Percentiles rank a stretch among this genome's conserved stretches.
Conservation (phyloP, 2,329 filamentous ascomycete species). For the Alternaria sp. region DNA sequence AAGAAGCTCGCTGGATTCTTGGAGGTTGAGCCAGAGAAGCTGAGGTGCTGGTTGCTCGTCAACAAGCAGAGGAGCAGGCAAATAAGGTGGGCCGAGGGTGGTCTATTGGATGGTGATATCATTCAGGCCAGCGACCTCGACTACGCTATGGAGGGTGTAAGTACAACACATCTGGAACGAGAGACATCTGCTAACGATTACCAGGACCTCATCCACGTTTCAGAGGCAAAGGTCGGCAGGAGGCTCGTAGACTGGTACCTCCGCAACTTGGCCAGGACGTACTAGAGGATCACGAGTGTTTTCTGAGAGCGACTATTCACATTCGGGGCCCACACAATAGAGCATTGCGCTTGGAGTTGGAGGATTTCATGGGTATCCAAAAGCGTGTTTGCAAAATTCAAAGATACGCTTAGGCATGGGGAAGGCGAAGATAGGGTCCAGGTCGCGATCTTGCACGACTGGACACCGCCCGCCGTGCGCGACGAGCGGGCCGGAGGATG, state of each 20-base stretch:
- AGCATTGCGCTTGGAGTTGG: constrained; percentile 47
- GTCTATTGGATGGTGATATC: constrained; percentile 87
- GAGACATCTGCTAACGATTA: constrained; percentile 26
- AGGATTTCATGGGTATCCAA: constrained; percentile 35
- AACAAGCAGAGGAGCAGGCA: constrained; percentile 99
- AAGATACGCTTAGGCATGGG: constrained; percentile 14
- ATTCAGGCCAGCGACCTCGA: constrained; percentile 95
- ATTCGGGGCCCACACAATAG: constrained; percentile 26
- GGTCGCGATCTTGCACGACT: constrained; percentile 12
- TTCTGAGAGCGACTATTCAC: constrained; percentile 8
- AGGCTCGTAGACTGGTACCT: constrained; percentile 99
- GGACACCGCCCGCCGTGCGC: constrained; percentile 14
- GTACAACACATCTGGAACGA: constrained; percentile 46
- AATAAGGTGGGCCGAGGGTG: constrained; percentile 89
- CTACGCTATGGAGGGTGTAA: constrained; percentile 92
- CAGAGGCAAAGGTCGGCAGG: constrained; percentile 96
- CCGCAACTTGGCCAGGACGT: constrained; percentile 92
- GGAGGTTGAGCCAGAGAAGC: constrained; percentile 93
- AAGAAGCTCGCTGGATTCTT: constrained; percentile 98
- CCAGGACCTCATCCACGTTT: constrained; percentile 96
- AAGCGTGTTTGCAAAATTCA: constrained; percentile 35
- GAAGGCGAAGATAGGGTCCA: constrained; percentile 18
- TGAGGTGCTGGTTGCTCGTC: constrained; percentile 90
- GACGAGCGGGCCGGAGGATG: constrained; percentile 18
- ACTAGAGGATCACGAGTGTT: constrained; percentile 60